Percentiles rank a stretch among this genome's conserved stretches.
Evolutionary conservation across 352 stramenopile genomes (phyloP).

Genomic region (Phytophthora fragariae): DNA sequence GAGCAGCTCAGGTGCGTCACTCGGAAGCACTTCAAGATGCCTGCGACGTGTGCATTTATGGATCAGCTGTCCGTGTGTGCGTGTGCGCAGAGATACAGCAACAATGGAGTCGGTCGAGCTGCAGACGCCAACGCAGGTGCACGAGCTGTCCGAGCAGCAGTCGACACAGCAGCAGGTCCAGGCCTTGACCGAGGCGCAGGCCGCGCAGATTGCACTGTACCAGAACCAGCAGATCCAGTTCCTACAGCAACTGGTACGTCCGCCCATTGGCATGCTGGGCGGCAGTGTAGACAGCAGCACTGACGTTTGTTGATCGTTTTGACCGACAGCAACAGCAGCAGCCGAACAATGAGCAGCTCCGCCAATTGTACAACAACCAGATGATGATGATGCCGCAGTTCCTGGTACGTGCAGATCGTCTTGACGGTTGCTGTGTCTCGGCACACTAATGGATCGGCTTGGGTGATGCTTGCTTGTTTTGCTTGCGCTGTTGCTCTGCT

Average conservation of each 20-base stretch:
- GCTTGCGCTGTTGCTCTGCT: constrained; percentile 23
- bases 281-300: neutral
- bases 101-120: constrained; percentile 42
- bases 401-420: constrained; percentile 59
- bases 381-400: constrained; percentile 88
- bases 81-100: constrained; percentile 1
- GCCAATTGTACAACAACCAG: constrained; percentile 72
- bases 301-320: constrained; percentile 15
- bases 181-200: constrained; percentile 33
- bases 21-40: constrained; percentile 6
- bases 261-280: neutral
- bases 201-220: constrained; percentile 74
- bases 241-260: constrained; percentile 76
- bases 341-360: constrained; percentile 80
- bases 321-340: constrained; percentile 59
- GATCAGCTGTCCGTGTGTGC: constrained; percentile 3
- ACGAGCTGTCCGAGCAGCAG: constrained; percentile 25
- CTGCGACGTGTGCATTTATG: constrained; percentile 3
- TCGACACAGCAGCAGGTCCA: constrained; percentile 20
- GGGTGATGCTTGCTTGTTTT: constrained; percentile 1
- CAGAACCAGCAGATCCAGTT: constrained; percentile 83
- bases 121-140: constrained; percentile 28
- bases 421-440: constrained; percentile 9
- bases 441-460: constrained; percentile 22
- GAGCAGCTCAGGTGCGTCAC: constrained; percentile 17